Evolutionary conservation across 208 protist species (phyloP).

Genomic region (Leishmania tropica): DNA sequence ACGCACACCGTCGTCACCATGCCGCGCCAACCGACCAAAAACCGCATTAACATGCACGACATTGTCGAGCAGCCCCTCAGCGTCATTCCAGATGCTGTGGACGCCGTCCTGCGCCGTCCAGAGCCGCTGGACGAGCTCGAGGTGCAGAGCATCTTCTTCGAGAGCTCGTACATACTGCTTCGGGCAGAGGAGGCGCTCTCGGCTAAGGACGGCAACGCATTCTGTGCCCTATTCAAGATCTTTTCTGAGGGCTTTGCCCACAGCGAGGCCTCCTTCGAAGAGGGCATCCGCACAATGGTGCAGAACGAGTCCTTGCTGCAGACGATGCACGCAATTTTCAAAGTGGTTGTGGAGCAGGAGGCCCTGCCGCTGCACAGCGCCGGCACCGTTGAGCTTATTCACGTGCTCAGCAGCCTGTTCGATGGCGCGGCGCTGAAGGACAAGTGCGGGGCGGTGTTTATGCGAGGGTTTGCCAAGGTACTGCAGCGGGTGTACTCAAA

Average conservation of each 20-base stretch:
- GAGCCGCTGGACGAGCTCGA: slow-evolving; percentile 82
- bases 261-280: slow-evolving; percentile 69
- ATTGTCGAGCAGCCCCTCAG: slow-evolving; percentile 82
- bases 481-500: slow-evolving; percentile 65
- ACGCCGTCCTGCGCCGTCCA: slow-evolving; percentile 79
- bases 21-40: slow-evolving; percentile 73
- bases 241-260: slow-evolving; percentile 84
- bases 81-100: slow-evolving; percentile 73
- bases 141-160: slow-evolving; percentile 78
- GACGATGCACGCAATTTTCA: slow-evolving; percentile 71
- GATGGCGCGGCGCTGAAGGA: slow-evolving; percentile 85
- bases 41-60: slow-evolving; percentile 92
- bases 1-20: slow-evolving; percentile 28
- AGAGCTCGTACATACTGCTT: slow-evolving; percentile 80
- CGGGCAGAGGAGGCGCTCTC: slow-evolving; percentile 85
- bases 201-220: slow-evolving; percentile 64
- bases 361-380: slow-evolving; percentile 66
- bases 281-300: slow-evolving; percentile 71
- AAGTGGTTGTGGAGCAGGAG: slow-evolving; percentile 55
- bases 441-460: slow-evolving; percentile 73
- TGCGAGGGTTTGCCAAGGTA: slow-evolving; percentile 60
- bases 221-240: slow-evolving; percentile 80
- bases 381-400: slow-evolving; percentile 78
- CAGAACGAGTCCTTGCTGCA: slow-evolving; percentile 68
- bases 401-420: slow-evolving; percentile 80